phyloP scores from a whole-genome alignment of 2,329 filamentous ascomycete species.

The Aspergillus aculeatinus region DNA sequence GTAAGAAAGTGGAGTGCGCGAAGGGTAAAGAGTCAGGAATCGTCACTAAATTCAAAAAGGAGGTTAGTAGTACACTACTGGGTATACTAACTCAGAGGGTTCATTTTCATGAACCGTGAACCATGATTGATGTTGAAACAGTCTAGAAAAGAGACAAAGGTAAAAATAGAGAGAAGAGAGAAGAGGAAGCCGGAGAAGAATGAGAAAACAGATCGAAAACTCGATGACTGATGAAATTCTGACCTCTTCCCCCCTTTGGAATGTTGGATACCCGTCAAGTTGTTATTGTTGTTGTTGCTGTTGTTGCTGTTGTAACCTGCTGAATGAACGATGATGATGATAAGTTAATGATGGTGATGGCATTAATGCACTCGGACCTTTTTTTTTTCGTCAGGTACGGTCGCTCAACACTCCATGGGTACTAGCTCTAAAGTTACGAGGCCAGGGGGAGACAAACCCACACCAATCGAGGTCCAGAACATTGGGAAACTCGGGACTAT shows the following conservation, averaged over 20 bases:
- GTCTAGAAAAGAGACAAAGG: not conserved
- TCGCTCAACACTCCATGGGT: not conserved
- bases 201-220: not conserved
- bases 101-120: not conserved
- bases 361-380: not conserved
- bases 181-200: not conserved
- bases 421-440: constrained; percentile 1
- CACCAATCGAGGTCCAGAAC: constrained; percentile 3
- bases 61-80: not conserved
- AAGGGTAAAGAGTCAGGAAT: constrained; percentile 6
- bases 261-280: not conserved
- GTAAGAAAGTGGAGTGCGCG: constrained; percentile 7
- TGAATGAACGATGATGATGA: not conserved
- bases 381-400: constrained; percentile 1
- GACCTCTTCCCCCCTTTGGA: not conserved
- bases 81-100: not conserved
- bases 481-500: not conserved
- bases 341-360: not conserved
- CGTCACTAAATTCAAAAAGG: constrained; percentile 2
- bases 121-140: not conserved
- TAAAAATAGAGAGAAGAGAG: not conserved
- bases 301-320: not conserved
- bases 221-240: not conserved
- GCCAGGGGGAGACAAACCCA: constrained; percentile 5
- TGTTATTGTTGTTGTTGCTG: not conserved